Evolutionary conservation across 2,329 filamentous ascomycete species (phyloP).

Genomic region (Neopestalotiopsis sp.): DNA sequence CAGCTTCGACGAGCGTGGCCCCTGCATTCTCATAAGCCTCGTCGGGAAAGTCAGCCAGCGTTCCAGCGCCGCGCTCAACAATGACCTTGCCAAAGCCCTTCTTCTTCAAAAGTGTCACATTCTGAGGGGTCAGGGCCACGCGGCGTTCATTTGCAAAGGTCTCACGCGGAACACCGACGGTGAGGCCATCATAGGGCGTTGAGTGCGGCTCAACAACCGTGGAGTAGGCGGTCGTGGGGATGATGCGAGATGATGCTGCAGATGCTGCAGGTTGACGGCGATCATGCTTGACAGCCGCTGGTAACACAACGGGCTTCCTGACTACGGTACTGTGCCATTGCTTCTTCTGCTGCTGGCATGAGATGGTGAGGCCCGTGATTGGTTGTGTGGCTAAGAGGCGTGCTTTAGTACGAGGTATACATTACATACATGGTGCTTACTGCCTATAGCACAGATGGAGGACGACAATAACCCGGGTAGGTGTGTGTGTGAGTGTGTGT

Average conservation of each 20-base stretch:
- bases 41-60: slow-evolving; percentile 77
- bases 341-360: slow-evolving; percentile 24
- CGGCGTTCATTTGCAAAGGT: slow-evolving; percentile 80
- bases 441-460: neutral
- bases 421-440: neutral
- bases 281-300: slow-evolving; percentile 31
- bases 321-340: slow-evolving; percentile 34
- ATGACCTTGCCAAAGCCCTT: slow-evolving; percentile 82
- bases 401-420: slow-evolving; percentile 30
- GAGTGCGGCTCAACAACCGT: slow-evolving; percentile 45
- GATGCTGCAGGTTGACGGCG: slow-evolving; percentile 25
- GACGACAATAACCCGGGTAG: neutral
- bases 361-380: slow-evolving; percentile 24
- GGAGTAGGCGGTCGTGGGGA: slow-evolving; percentile 36
- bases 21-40: slow-evolving; percentile 79
- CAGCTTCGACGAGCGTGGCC: slow-evolving; percentile 74
- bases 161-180: slow-evolving; percentile 81
- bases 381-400: slow-evolving; percentile 31
- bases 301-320: slow-evolving; percentile 35
- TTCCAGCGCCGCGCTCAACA: slow-evolving; percentile 81
- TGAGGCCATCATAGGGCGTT: slow-evolving; percentile 73
- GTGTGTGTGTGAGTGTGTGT: neutral
- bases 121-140: slow-evolving; percentile 84
- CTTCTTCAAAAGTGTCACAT: slow-evolving; percentile 81
- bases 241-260: slow-evolving; percentile 23